Percentiles rank a stretch among this genome's conserved stretches.
These are phyloP conservation scores for Eragrostis curvula DNA, from an alignment of 176 grass and related monocot genomes.

Conservation along the genomic window DNA sequence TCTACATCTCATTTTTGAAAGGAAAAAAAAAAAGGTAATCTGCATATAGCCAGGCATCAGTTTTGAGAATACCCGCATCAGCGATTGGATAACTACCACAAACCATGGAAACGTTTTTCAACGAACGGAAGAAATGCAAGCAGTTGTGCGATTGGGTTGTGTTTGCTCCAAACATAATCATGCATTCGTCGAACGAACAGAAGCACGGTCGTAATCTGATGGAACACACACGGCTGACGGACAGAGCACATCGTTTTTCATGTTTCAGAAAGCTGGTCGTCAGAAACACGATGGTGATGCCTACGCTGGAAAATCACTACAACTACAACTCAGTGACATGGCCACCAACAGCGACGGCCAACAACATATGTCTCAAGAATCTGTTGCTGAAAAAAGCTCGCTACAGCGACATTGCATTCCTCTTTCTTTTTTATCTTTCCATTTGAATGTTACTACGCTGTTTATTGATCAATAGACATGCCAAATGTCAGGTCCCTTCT, in stretches of 20 bases:
- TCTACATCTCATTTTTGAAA: neutral
- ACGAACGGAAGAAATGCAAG: neutral
- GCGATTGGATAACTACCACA: neutral
- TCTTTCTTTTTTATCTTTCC: neutral
- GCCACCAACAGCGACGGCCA: conserved; percentile 16
- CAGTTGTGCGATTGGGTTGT: neutral
- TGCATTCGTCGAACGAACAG: neutral
- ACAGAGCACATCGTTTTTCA: neutral
- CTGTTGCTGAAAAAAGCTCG: conserved; percentile 2
- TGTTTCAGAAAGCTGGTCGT: conserved; percentile 8
- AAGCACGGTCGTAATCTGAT: conserved; percentile 13
- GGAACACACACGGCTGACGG: neutral
- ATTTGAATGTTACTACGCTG: neutral
- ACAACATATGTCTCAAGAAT: neutral
- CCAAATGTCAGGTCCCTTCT: too few species aligned
- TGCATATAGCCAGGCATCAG: neutral
- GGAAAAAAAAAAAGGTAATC: neutral
- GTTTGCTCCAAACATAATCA: conserved; percentile 5
- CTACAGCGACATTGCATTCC: neutral
- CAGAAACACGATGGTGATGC: neutral
- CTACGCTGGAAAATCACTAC: conserved; percentile 34
- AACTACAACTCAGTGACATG: neutral
- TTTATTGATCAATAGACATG: neutral
- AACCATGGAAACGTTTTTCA: neutral
- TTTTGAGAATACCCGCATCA: neutral